Conservation (phyloP, 345 rosid species). For the Citrus medica region DNA sequence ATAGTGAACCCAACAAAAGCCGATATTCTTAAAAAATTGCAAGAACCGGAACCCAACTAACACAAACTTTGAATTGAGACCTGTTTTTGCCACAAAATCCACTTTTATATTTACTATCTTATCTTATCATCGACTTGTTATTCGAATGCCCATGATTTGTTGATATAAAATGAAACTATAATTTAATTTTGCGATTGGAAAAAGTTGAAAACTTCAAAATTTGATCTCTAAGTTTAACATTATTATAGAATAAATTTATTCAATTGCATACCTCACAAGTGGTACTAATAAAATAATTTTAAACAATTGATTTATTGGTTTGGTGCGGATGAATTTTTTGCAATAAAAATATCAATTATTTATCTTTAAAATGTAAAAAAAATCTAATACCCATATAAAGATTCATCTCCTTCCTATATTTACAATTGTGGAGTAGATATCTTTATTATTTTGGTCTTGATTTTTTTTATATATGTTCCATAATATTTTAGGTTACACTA, state of each 20-base stretch:
- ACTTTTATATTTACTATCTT: background rate
- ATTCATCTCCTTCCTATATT: no score
- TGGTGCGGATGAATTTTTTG: background rate
- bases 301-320: background rate
- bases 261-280: background rate
- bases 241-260: no score
- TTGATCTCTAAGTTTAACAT: background rate
- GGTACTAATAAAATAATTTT: no score
- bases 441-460: no score
- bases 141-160: background rate
- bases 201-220: background rate
- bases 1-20: background rate
- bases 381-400: background rate
- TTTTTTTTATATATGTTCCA: no score
- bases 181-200: background rate
- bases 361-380: background rate
- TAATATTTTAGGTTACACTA: no score
- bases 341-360: no score
- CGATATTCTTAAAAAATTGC: background rate
- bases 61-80: slow-evolving; percentile 9
- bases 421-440: no score
- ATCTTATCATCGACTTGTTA: background rate
- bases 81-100: background rate
- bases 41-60: background rate
- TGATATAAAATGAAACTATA: background rate